Evolutionary conservation across 2,329 filamentous ascomycete species (phyloP), one percentile per base, ranked within the genome.

Genomic region (Neonectria coccinea): DNA sequence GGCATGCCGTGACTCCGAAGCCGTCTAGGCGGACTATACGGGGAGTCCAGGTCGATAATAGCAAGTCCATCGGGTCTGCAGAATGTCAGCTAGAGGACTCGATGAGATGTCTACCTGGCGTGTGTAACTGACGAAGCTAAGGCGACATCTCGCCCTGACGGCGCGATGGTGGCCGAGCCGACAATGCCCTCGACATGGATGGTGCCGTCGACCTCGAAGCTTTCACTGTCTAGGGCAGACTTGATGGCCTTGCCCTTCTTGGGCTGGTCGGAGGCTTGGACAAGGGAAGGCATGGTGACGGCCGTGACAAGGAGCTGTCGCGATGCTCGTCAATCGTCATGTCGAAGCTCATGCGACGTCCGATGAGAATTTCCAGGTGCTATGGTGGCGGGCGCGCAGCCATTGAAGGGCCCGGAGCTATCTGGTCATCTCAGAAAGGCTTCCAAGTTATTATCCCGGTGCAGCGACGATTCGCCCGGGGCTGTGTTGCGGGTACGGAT

Each of bases 121-220:
- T 14, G 44, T 31, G 41, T 55, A 61, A 80, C 85, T 79, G 74
- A 87, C 85, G 93, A 97, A 59, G 94, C 95, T 68, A 97, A 84
- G 39, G 95, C 94, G 61, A 97, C 89, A 81, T 97, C 95, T 73
- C 95, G 88, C 53, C 95, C 94, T 65, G 91, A 94, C 2, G 94
- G 94, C 20, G 94, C 97, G 79, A 97, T 97, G 64, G 93, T 95
- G 72, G 95, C 94, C 6, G 95, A 97, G 52, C 94, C 94, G 56
- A 97, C 93, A 22, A 88, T 79, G n/a, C 87, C 87, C 68, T 94
- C 91, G 56, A 97, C 92, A 73, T 92, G 89, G 71, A 97, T 94
- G 1, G 91, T 92, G 56, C 92, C 91, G 79, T 97, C 91, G 67
- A 91, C 88, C 71, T 94, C 93, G 72, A 97, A 97, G 36, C 92